Evolutionary conservation across 495 filamentous ascomycete species (phyloP), one percentile per base, ranked within the genome.

Genomic region (Trichodelitschia bisporula): DNA sequence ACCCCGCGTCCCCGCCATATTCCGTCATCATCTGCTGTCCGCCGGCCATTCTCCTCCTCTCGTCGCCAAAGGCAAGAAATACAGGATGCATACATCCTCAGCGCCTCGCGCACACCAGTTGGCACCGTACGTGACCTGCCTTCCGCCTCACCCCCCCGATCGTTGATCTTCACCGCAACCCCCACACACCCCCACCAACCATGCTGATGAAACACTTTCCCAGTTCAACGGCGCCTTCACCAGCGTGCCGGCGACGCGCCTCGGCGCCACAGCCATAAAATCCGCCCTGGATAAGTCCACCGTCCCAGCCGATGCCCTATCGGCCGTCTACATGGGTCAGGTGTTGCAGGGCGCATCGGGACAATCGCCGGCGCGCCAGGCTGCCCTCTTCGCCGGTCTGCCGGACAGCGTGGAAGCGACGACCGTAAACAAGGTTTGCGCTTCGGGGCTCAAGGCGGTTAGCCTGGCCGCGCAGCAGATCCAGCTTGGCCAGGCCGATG

Each of bases 381-480:
- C 84, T 15, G 59, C 65, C 29, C 74, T 93, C 29, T 77, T 78
- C 42, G 74, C 86, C n/a, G 82, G 79, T 8, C 66, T 97, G 5
- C 59, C 77, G 1, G 52, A 62, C 5, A 65, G 60, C 4, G 64
- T 86, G 20, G 86, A 97, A 50, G 70, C 82, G 14, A 64, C 71
- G 32, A 93, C 86, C 3, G 66, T 97, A 50, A 97, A 97, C 58
- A 97, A 97, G 48, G 86, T 97, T 18, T 97, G 86, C 54, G 69
- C 86, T 9, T 92, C 83, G 0, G 86, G 86, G 2, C 54, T 97
- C 31, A 97, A 97, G 51, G 74, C 84, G 2, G 79, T 97, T 2
- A 68, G 59, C 0, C 61, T 97, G 34, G 86, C 84, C 3, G 84
- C 86, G 6, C 77, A 89, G 47, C 80, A 86, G 39, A 91, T 97